Base-by-base conservation (phyloP, 768 basidiomycete genomes). In the Holtermannia corniformis region DNA sequence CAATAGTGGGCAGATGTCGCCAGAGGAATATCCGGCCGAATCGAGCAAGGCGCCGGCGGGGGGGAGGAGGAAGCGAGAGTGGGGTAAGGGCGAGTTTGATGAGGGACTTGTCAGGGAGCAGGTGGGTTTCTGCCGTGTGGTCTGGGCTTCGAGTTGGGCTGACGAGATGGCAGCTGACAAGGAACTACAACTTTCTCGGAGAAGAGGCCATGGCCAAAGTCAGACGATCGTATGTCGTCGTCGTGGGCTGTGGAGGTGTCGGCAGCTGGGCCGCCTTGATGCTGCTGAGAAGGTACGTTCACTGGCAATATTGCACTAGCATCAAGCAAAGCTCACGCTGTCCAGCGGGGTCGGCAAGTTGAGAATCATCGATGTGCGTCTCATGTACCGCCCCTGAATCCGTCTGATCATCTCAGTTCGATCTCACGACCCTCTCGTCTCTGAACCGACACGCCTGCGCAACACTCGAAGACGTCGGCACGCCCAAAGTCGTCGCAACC, bases 191-290 rank as follows among this genome's bases (percentile, higher is more conserved):
- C 7, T 96, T 97, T 74, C 85, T 97, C 49, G 90, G 89, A 0
- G 86, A 92, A 26, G 86, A 89, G 28, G 81, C 81, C 40, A 93
- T 96, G 87, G 70, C 74, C 10, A 83, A 80, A 65, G 78, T 97
- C 49, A 78, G 95, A 49, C 65, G 76, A 7, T 80, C 82, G 12
- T 80, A 77, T 3, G 91, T 96, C 0, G 90, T 88, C 16, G 76
- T 97, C 19, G 84, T 99, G 2, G 95, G 95, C 4, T 89, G 91
- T 59, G 95, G 95, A 53, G 93, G 95, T 1, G 95, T 99, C 0
- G 95, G 95, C 0, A 91, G 87, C 65, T 93, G 90, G 87, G 86
- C 83, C 32, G 90, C 91, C 14, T 80, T 93, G 26, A 93, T 93
- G 93, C 81, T 90, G 23, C 84, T 82, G 43, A 76, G 91, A 68